Conservation (phyloP, 257 asterid species). For the Solanum gracilifrons region DNA sequence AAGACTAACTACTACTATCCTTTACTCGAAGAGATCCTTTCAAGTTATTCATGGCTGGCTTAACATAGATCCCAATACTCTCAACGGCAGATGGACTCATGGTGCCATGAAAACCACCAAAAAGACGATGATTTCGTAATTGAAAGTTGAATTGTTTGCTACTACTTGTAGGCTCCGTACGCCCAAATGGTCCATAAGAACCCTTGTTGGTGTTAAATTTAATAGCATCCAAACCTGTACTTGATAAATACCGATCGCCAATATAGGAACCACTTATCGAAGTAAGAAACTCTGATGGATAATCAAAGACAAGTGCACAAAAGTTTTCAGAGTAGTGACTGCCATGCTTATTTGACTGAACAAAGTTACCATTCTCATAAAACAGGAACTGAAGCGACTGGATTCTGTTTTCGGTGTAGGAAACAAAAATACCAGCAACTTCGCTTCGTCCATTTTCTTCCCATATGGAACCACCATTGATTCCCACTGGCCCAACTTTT, state of each 20-base stretch:
- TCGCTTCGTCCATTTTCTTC: not conserved
- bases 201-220: constrained; percentile 4
- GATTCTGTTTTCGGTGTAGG: rapidly evolving
- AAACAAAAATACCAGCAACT: not conserved
- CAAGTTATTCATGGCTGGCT: not conserved
- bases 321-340: not conserved
- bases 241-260: too few relatives aligned
- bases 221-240: not conserved
- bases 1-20: not conserved
- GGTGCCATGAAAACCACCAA: constrained; percentile 35
- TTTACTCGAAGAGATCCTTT: not conserved
- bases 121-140: constrained; percentile 14
- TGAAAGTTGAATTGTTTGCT: constrained; percentile 10
- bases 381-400: not conserved
- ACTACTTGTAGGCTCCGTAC: not conserved
- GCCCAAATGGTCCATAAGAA: not conserved
- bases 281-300: not conserved
- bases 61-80: constrained; percentile 31
- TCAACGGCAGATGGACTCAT: not conserved
- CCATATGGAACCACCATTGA: not conserved
- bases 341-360: not conserved
- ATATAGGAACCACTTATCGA: not conserved
- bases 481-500: not conserved
- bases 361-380: not conserved
- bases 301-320: not conserved